Percentiles rank a stretch among this genome's conserved stretches.
phyloP scores from a whole-genome alignment of 2,329 filamentous ascomycete genomes.

The Neodidymelliopsis sp. region DNA sequence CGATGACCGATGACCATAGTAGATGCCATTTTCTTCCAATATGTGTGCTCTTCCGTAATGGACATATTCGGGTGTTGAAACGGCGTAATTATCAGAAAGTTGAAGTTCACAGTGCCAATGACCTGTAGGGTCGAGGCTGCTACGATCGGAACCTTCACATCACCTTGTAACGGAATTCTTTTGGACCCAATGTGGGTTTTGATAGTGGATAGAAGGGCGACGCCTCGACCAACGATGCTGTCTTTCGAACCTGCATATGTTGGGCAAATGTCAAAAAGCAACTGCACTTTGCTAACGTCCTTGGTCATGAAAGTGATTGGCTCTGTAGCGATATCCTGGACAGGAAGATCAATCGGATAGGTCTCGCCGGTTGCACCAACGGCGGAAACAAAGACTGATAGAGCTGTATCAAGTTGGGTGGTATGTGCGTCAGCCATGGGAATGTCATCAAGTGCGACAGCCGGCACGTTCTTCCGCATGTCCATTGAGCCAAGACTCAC shows the following conservation, averaged over 20 bases:
- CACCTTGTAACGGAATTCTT: constrained; percentile 90
- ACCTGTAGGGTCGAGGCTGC: constrained; percentile 83
- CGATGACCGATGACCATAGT: constrained; percentile 82
- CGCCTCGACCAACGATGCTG: constrained; percentile 84
- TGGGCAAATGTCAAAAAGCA: constrained; percentile 93
- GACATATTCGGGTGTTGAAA: constrained; percentile 95
- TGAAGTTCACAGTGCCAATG: constrained; percentile 95
- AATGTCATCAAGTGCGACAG: constrained; percentile 87
- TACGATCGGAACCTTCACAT: constrained; percentile 90
- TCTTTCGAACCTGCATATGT: constrained; percentile 88
- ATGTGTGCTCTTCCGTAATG: constrained; percentile 87
- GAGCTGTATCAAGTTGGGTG: constrained; percentile 90
- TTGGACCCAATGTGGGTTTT: constrained; percentile 83
- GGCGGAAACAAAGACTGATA: constrained; percentile 90
- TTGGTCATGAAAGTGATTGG: constrained; percentile 87
- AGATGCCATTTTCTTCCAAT: constrained; percentile 91
- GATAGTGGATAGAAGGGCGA: constrained; percentile 85
- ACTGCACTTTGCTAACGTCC: constrained; percentile 81
- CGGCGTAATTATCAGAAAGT: constrained; percentile 92
- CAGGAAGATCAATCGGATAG: constrained; percentile 87
- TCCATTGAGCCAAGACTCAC: constrained; percentile 97
- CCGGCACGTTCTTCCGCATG: constrained; percentile 78
- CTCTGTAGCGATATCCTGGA: constrained; percentile 92
- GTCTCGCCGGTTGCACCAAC: constrained; percentile 85
- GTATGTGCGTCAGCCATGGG: constrained; percentile 87